Percentiles rank a stretch among this genome's conserved stretches.
phyloP scores from a whole-genome alignment of 2,329 filamentous ascomycete genomes.

The Sphaerostilbella broomeana region DNA sequence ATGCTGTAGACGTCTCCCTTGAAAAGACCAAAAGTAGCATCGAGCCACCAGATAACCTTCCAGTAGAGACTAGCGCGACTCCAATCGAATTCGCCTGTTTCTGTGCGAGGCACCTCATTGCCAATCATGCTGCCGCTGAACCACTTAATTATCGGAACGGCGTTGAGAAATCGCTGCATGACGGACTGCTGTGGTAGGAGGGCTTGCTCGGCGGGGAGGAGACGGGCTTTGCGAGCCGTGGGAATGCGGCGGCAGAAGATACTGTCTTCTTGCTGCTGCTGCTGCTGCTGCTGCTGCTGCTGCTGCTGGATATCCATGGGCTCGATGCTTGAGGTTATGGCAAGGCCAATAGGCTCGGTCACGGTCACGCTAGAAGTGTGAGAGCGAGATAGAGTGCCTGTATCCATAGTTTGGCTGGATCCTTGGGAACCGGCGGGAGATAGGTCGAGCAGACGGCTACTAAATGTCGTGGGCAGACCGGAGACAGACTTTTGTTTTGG shows the following conservation, averaged over 20 bases:
- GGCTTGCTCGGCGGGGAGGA: constrained; percentile 64
- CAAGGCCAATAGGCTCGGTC: constrained; percentile 25
- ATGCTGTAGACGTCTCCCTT: constrained; percentile 50
- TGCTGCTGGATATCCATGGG: constrained; percentile 24
- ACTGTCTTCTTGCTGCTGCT: constrained; percentile 33
- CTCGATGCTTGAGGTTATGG: constrained; percentile 19
- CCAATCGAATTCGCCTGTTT: constrained; percentile 73
- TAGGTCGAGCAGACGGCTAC: constrained; percentile 32
- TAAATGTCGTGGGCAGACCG: constrained; percentile 30
- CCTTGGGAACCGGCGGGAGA: constrained; percentile 40
- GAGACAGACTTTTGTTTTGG: constrained; percentile 22
- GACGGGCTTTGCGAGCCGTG: constrained; percentile 55
- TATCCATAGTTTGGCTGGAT: constrained; percentile 54
- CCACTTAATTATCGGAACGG: constrained; percentile 65
- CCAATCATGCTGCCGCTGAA: constrained; percentile 69
- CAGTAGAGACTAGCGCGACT: constrained; percentile 60
- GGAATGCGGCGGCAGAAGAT: constrained; percentile 58
- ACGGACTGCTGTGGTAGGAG: constrained; percentile 62
- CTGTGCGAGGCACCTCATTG: constrained; percentile 64
- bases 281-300: too few relatives aligned
- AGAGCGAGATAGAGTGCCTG: constrained; percentile 42
- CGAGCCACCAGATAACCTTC: constrained; percentile 59
- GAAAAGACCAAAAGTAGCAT: constrained; percentile 52
- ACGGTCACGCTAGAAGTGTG: constrained; percentile 41
- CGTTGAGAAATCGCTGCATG: constrained; percentile 55